Percentiles rank a stretch among this genome's conserved stretches.
Evolutionary conservation across 176 grass and related monocot genomes (phyloP).

Genomic region (Oryza glaberrima): DNA sequence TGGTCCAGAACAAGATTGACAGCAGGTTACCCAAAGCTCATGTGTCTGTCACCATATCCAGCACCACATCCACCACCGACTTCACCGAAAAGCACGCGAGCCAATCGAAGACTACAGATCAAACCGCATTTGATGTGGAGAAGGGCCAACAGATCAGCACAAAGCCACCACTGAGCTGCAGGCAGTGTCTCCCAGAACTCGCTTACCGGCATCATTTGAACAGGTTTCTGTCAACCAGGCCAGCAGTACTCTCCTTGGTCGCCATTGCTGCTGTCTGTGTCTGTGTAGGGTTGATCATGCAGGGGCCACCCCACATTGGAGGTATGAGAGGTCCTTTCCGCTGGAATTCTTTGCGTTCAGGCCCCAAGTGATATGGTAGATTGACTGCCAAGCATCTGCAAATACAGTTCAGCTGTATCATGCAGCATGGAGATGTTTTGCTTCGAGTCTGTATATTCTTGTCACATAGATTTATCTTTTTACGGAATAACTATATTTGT

Average conservation of each 20-base stretch:
- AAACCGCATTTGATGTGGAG: conserved; percentile 41
- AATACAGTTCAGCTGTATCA: conserved; percentile 1
- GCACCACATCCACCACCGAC: conserved; percentile 25
- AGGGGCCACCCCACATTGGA: conserved; percentile 57
- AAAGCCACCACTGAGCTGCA: conserved; percentile 45
- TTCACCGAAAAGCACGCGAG: conserved; percentile 14
- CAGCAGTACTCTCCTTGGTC: conserved; percentile 63
- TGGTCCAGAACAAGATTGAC: conserved; percentile 84
- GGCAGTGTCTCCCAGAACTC: conserved; percentile 47
- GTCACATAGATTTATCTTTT: neutral
- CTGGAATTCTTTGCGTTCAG: conserved; percentile 60
- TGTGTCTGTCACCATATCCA: conserved; percentile 43
- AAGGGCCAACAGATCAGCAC: conserved; percentile 15
- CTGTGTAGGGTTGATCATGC: conserved; percentile 76
- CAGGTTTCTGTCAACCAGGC: conserved; percentile 64
- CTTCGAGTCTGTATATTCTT: neutral
- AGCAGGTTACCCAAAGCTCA: conserved; percentile 40
- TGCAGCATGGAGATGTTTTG: conserved; percentile 18
- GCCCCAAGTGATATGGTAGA: conserved; percentile 50
- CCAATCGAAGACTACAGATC: conserved; percentile 8
- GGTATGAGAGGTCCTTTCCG: conserved; percentile 59
- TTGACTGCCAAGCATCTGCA: neutral
- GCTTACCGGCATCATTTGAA: conserved; percentile 19
- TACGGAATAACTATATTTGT: neutral
- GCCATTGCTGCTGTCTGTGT: conserved; percentile 84